A percentile compares a stretch with the other conserved stretches of the same genome.
phyloP scores from a whole-genome alignment of 306 rosid species.

The Prunus mume region DNA sequence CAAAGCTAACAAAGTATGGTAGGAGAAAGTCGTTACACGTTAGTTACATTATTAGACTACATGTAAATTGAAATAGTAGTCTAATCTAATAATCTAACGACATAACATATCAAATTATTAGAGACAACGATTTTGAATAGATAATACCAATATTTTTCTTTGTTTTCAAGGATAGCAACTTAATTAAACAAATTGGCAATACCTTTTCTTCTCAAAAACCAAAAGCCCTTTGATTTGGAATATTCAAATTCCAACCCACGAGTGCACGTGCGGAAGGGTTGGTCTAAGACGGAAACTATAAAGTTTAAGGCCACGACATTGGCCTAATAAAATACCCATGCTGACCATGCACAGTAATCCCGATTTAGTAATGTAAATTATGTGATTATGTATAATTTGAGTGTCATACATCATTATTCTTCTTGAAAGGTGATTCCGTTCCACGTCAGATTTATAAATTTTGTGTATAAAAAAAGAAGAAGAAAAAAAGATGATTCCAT shows the following conservation, averaged over 20 bases:
- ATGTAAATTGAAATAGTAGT: not conserved
- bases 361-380: slow-evolving; percentile 7
- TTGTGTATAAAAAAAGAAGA: not conserved
- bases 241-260: slow-evolving; percentile 27
- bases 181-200: not conserved
- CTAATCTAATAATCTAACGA: not conserved
- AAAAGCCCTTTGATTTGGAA: slow-evolving; percentile 25
- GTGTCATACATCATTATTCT: not conserved
- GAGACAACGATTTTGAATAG: not conserved
- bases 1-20: not conserved
- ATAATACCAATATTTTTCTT: not conserved
- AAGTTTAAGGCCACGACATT: not conserved
- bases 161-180: not conserved
- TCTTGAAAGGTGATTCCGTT: not conserved
- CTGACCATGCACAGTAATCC: slow-evolving; percentile 15
- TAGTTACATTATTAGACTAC: not conserved
- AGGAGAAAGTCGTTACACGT: not conserved
- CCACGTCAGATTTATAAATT: not conserved
- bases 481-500: not conserved
- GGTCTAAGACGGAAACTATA: not conserved
- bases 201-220: not conserved
- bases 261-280: slow-evolving; percentile 27
- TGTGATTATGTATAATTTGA: slow-evolving; percentile 1
- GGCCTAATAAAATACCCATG: slow-evolving; percentile 8
- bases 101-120: not conserved